These are phyloP conservation scores for Cydonia oblonga DNA, from an alignment of 331 rosid genomes.

Conservation along the genomic window DNA sequence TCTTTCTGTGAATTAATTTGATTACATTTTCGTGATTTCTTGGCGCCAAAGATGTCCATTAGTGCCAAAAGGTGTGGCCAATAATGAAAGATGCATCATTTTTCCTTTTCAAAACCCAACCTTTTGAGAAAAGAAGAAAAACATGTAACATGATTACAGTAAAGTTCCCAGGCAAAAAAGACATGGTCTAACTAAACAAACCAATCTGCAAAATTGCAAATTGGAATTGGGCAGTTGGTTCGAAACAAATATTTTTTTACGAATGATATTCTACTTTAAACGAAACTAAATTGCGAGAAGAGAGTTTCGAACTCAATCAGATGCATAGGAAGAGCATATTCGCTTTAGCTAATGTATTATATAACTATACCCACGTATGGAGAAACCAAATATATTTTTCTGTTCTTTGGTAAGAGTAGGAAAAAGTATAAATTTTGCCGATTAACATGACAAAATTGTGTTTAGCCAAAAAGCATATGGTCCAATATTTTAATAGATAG, in stretches of 20 bases:
- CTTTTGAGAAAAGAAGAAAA: not conserved
- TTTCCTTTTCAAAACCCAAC: not conserved
- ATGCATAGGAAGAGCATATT: not conserved
- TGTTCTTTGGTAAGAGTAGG: not conserved
- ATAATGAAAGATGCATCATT: not conserved
- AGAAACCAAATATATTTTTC: not conserved
- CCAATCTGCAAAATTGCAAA: not conserved
- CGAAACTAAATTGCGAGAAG: not conserved
- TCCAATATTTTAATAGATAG: accelerated
- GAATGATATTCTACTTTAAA: too few relatives aligned
- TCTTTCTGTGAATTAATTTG: not conserved
- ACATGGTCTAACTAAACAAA: not conserved
- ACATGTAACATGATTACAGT: constrained; percentile 3
- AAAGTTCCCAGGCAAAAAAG: not conserved
- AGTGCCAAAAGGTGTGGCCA: constrained; percentile 11
- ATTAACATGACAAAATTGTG: not conserved
- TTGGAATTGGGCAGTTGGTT: not conserved
- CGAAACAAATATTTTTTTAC: too few relatives aligned
- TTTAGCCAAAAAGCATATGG: too few relatives aligned
- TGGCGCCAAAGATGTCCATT: not conserved
- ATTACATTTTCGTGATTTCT: not conserved
- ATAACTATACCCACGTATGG: not conserved
- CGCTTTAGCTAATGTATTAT: not conserved
- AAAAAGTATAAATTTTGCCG: too few relatives aligned
- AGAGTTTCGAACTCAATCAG: not conserved